Base-by-base conservation (phyloP, 1,139 yeast genomes). In the Taphrina flavorubra region DNA sequence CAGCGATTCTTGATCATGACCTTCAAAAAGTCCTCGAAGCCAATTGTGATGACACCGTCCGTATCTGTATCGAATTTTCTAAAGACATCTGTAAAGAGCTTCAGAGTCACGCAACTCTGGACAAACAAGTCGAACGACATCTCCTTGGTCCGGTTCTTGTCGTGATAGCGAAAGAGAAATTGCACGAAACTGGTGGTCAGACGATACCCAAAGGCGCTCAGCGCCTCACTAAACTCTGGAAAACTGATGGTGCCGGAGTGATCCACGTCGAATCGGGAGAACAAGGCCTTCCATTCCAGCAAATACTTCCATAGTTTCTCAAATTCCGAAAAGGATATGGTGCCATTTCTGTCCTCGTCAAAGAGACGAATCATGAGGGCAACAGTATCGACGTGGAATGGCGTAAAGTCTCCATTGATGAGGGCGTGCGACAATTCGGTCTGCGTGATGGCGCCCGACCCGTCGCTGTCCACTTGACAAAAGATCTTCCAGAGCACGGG, bases 91-190 rank as follows among this genome's bases (percentile, higher is more conserved):
- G 96, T 90, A 73, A 89, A 83, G 73, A 89, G 85, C 77, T 91
- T 82, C 74, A 90, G 80, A 82, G 90, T 88, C 42, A 89, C 89
- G 73, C 90, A 82, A 69, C 89, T 82, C 76, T 90, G 96, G 59
- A 90, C 91, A 77, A 90, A 90, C 77, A 86, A 84, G 77, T 90
- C 97, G 77, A 90, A 90, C 72, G 88, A 87, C 77, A 90, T 81
- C 71, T 85, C 88, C 31, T 88, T 72, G 84, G 78, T 47, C 83
- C 83, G 53, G 78, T 77, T 51, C 77, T 72, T 70, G 80, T 72
- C 75, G 80, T 75, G 71, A 77, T 73, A 74, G 82, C 77, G 49
- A 88, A 83, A 75, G 86, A 87, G 67, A 42, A 86, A 70, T 85
- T 80, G 25, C 86, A 87, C 73, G 87, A 83, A 74, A 85, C 87